These are phyloP conservation scores for Thelephora terrestris DNA, from an alignment of 1,284 basidiomycete genomes.

Conservation along the genomic window DNA sequence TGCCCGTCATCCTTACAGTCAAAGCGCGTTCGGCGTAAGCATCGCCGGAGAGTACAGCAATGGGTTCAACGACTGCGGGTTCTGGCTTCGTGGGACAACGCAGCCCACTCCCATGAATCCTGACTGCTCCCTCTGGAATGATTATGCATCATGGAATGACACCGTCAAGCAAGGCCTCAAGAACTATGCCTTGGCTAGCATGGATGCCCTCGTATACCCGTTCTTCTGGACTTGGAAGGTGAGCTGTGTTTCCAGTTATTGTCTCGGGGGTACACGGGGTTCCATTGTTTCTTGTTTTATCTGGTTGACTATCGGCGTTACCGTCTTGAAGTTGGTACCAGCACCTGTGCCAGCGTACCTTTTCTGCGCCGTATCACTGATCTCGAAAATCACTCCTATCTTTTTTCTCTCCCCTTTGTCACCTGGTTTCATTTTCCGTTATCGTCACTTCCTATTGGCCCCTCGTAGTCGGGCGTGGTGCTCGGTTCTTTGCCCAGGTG, in stretches of 20 bases:
- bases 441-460: slow-evolving; percentile 7
- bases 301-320: not conserved
- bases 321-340: not conserved
- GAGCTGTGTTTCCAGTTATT: slow-evolving; percentile 3
- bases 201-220: slow-evolving; percentile 50
- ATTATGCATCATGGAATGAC: slow-evolving; percentile 48
- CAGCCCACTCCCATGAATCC: slow-evolving; percentile 33
- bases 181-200: slow-evolving; percentile 46
- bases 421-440: not conserved
- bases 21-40: slow-evolving; percentile 36
- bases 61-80: slow-evolving; percentile 40
- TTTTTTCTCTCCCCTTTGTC: not conserved
- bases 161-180: slow-evolving; percentile 46
- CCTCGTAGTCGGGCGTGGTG: too few relatives aligned
- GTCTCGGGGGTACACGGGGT: not conserved
- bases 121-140: slow-evolving; percentile 46
- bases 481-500: not conserved
- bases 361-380: too few relatives aligned
- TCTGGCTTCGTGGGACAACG: slow-evolving; percentile 35
- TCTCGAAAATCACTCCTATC: too few relatives aligned
- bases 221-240: slow-evolving; percentile 73
- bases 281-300: too few relatives aligned
- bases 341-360: too few relatives aligned
- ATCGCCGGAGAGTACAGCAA: slow-evolving; percentile 41
- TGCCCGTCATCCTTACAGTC: slow-evolving; percentile 25